phyloP scores from a whole-genome alignment of 257 asterid species.

The Penstemon davidsonii region DNA sequence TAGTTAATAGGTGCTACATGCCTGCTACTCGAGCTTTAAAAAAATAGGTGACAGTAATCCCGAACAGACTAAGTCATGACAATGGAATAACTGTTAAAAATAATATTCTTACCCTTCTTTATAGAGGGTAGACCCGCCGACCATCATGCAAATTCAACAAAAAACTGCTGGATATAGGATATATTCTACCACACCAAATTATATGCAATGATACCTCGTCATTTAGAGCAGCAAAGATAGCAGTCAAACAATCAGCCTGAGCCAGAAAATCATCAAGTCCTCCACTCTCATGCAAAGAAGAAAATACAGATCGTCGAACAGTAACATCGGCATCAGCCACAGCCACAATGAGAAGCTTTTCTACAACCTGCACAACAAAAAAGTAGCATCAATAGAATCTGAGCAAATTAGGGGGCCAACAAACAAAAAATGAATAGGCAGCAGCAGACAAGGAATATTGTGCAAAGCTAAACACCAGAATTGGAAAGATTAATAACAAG shows the following conservation, averaged over 20 bases:
- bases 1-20: too few relatives aligned
- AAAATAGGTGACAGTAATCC: too few relatives aligned
- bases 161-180: constrained; percentile 16
- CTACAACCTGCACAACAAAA: constrained; percentile 69
- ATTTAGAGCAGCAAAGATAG: constrained; percentile 94
- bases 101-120: constrained; percentile 16
- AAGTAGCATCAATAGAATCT: constrained; percentile 2
- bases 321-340: constrained; percentile 95
- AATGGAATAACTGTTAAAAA: background rate
- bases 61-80: too few relatives aligned
- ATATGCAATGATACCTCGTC: constrained; percentile 70
- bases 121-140: constrained; percentile 1
- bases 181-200: constrained; percentile 11
- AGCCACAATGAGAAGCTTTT: constrained; percentile 86
- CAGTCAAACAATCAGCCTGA: constrained; percentile 96
- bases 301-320: constrained; percentile 85
- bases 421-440: background rate
- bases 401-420: constrained; percentile 1
- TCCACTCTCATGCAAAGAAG: constrained; percentile 72
- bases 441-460: background rate
- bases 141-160: constrained; percentile 21
- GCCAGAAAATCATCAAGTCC: constrained; percentile 93
- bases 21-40: too few relatives aligned
- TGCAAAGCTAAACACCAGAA: background rate
- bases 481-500: constrained; percentile 3